Conservation (phyloP, 2,329 filamentous ascomycete genomes). For the Microdochium paspali region DNA sequence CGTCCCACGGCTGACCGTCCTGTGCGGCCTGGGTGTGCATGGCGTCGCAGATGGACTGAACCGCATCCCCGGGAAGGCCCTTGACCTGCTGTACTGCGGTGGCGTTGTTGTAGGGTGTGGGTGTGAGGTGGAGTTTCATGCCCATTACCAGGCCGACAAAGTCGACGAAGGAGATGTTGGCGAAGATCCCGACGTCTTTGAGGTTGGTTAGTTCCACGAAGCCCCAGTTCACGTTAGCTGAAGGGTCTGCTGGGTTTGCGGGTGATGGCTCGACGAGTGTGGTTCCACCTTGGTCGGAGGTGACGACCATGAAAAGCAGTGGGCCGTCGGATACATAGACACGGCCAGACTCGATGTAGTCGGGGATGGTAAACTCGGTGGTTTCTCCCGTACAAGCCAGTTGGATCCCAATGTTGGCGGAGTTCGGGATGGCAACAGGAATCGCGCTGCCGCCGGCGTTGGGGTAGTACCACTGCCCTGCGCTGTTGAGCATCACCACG, state of each 20-base stretch:
- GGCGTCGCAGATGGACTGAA: slow-evolving; percentile 29
- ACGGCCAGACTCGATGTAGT: slow-evolving; percentile 28
- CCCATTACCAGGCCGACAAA: slow-evolving; percentile 41
- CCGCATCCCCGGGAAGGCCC: slow-evolving; percentile 26
- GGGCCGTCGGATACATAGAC: slow-evolving; percentile 30
- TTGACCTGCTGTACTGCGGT: slow-evolving; percentile 23
- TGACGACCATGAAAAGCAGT: slow-evolving; percentile 27
- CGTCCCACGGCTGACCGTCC: slow-evolving; percentile 33
- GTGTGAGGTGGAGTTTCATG: slow-evolving; percentile 30
- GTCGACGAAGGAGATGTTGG: slow-evolving; percentile 42
- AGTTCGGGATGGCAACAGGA: slow-evolving; percentile 26
- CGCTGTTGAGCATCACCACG: slow-evolving; percentile 26
- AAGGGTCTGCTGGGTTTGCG: slow-evolving; percentile 31
- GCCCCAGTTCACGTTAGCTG: slow-evolving; percentile 33
- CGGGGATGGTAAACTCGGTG: slow-evolving; percentile 26
- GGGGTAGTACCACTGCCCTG: slow-evolving; percentile 30
- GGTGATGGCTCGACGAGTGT: slow-evolving; percentile 38
- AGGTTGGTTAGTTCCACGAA: slow-evolving; percentile 39
- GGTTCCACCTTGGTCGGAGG: slow-evolving; percentile 14
- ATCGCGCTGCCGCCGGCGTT: slow-evolving; percentile 16
- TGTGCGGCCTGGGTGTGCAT: slow-evolving; percentile 23
- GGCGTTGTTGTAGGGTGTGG: slow-evolving; percentile 17
- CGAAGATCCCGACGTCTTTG: slow-evolving; percentile 25
- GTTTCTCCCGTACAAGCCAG: slow-evolving; percentile 25
- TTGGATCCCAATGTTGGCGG: no score